These are phyloP conservation scores for Trichophyton simii DNA, from an alignment of 2,329 filamentous ascomycete species.

Conservation along the genomic window DNA sequence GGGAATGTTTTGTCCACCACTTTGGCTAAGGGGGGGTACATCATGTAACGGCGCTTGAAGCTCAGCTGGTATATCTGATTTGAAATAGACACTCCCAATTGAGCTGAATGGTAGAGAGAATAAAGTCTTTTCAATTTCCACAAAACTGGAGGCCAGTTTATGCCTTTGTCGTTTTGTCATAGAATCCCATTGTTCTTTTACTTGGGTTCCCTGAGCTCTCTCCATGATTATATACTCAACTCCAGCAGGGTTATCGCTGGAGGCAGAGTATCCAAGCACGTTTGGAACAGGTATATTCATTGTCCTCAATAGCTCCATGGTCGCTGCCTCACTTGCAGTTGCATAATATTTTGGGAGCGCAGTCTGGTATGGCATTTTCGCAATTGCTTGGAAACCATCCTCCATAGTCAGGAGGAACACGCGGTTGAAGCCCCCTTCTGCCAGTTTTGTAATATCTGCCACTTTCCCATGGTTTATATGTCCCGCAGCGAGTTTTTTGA, in stretches of 20 bases:
- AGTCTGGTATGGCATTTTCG: conserved; percentile 18
- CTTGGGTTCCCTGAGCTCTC: conserved; percentile 20
- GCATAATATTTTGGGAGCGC: conserved; percentile 16
- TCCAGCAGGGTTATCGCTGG: conserved; percentile 26
- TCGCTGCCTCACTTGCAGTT: conserved; percentile 27
- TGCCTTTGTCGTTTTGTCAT: conserved; percentile 10
- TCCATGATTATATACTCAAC: conserved; percentile 33
- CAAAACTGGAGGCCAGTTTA: conserved; percentile 13
- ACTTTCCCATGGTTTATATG: conserved; percentile 8
- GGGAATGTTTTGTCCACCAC: conserved; percentile 12
- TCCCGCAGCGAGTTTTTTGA: conserved; percentile 7
- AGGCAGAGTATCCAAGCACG: conserved; percentile 25
- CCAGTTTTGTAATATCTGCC: conserved; percentile 13
- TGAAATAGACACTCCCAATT: conserved; percentile 9
- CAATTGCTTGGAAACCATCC: conserved; percentile 17
- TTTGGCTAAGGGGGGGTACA: conserved; percentile 8
- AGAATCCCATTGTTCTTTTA: conserved; percentile 23
- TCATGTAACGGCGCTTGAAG: conserved; percentile 12
- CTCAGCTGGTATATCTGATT: conserved; percentile 10
- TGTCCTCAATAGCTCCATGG: conserved; percentile 22
- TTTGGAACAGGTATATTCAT: conserved; percentile 27
- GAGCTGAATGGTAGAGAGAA: conserved; percentile 7
- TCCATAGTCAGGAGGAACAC: conserved; percentile 16
- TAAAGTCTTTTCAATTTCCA: conserved; percentile 10
- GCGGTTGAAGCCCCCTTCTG: conserved; percentile 19